Percentiles rank a stretch among this genome's conserved stretches.
Conservation (phyloP, 768 basidiomycete genomes). For the Xerocomellus intermedius region DNA sequence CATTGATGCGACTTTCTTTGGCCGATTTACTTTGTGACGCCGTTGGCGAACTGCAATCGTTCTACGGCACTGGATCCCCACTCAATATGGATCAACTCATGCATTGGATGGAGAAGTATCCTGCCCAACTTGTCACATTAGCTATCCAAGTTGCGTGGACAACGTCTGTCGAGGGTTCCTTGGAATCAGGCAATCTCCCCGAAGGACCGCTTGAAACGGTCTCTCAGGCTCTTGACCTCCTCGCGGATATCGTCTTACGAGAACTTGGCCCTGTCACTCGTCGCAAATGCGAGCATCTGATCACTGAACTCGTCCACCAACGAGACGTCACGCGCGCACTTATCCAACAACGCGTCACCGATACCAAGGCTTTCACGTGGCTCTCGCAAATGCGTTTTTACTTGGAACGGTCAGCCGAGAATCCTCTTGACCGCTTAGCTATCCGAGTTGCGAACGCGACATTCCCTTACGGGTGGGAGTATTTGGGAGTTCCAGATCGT, state of each 20-base stretch:
- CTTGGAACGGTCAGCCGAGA: conserved; percentile 65
- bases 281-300: conserved; percentile 96
- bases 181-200: conserved; percentile 56
- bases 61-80: conserved; percentile 67
- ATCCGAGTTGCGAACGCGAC: conserved; percentile 87
- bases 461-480: conserved; percentile 99
- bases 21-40: conserved; percentile 79
- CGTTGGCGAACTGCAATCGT: conserved; percentile 73
- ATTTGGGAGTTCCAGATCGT: conserved; percentile 93
- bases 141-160: conserved; percentile 97
- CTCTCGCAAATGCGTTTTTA: conserved; percentile 99
- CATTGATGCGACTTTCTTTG: conserved; percentile 89
- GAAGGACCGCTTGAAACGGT: conserved; percentile 72
- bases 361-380: conserved; percentile 83
- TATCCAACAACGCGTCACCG: conserved; percentile 58
- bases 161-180: conserved; percentile 66
- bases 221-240: conserved; percentile 80
- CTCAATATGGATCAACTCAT: conserved; percentile 72
- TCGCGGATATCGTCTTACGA: conserved; percentile 94
- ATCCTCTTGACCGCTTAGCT: conserved; percentile 75
- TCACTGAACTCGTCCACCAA: conserved; percentile 98
- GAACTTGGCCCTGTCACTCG: conserved; percentile 90
- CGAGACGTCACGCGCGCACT: conserved; percentile 89
- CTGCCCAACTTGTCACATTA: conserved; percentile 95
- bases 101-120: conserved; percentile 90